Evolutionary conservation across 129 eudicot genomes (phyloP), one percentile per base, ranked within the genome.

Genomic region (Flaveria brownii): DNA sequence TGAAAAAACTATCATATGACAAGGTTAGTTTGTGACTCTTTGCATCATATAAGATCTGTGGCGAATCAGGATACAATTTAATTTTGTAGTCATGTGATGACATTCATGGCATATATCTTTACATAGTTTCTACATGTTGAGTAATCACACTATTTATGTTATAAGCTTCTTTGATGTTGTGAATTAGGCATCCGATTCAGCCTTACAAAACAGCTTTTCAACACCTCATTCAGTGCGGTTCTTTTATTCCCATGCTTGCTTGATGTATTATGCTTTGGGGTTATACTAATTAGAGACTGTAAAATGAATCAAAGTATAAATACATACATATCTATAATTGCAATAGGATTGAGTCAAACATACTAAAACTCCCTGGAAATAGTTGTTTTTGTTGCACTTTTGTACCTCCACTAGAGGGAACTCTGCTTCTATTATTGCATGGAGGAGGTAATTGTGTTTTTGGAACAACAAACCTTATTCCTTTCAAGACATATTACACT

Each of bases 11-110:
- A 74, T 57, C 83, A 26, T 73, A 36, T 59, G 91, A 87, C 75
- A 94, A 91, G 99, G 99, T 94, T 73, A 82, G 91, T 82, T 82
- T 45, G 46, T 30, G 72, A 43, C 26, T 49, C 12, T 68, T 42
- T 62, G 41, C 69, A 46, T 73, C 59, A 50, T 68, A 49, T 43
- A 33, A 33, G 50, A 52, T 49, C 20, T 61, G 55, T 70, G 60
- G 82, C 20, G 13, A 83, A 70, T 30, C 65, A 28, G 45, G 39
- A 56, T 75, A 49, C 18, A 62, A 65, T 33, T 15, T 70, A 46
- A 23, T 56, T 57, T 50, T 56, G 60, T 70, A 59, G 50, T 46
- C 59, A 78, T 59, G 78, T 16, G 46, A 17, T 23, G 47, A 14
- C 39, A 63, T 55, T 15, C 47, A 64, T 73, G 69, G 45, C 47